These are phyloP conservation scores for Bromus sterilis DNA, from an alignment of 176 grass and related monocot species.

Conservation along the genomic window DNA sequence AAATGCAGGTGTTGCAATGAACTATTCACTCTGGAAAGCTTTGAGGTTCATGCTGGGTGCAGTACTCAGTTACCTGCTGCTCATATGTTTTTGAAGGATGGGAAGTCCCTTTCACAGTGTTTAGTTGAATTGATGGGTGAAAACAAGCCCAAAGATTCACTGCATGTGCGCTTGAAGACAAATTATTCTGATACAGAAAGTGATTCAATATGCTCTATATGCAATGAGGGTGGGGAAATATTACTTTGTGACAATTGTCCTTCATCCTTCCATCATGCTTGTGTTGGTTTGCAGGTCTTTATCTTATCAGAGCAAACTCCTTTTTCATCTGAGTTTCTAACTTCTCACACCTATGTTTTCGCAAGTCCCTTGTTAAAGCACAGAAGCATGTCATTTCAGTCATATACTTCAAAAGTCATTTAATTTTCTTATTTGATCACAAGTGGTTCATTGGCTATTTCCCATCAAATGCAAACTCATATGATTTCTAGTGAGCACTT, in stretches of 20 bases:
- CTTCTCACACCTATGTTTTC: not conserved
- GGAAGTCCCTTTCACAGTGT: constrained; percentile 60
- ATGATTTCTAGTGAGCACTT: not conserved
- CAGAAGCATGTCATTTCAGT: not conserved
- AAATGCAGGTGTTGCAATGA: constrained; percentile 64
- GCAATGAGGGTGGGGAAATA: constrained; percentile 53
- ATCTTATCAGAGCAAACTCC: not conserved
- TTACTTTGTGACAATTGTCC: constrained; percentile 66
- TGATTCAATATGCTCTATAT: constrained; percentile 67
- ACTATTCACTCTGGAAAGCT: constrained; percentile 40
- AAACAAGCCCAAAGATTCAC: constrained; percentile 21
- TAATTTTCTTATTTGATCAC: not conserved
- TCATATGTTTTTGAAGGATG: constrained; percentile 68
- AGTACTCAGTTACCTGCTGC: constrained; percentile 30
- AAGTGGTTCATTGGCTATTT: not conserved
- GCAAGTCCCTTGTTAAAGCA: not conserved
- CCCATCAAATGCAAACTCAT: not conserved
- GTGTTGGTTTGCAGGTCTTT: constrained; percentile 56
- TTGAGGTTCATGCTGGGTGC: constrained; percentile 56
- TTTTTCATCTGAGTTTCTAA: constrained; percentile 6
- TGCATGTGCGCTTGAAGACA: constrained; percentile 37
- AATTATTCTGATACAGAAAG: constrained; percentile 37
- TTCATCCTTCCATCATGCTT: constrained; percentile 58
- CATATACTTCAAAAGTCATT: constrained; percentile 3
- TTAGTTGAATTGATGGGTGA: constrained; percentile 51